A percentile compares a stretch with the other conserved stretches of the same genome.
phyloP scores from a whole-genome alignment of 73 alveolate species.

The Durusdinium trenchii region DNA sequence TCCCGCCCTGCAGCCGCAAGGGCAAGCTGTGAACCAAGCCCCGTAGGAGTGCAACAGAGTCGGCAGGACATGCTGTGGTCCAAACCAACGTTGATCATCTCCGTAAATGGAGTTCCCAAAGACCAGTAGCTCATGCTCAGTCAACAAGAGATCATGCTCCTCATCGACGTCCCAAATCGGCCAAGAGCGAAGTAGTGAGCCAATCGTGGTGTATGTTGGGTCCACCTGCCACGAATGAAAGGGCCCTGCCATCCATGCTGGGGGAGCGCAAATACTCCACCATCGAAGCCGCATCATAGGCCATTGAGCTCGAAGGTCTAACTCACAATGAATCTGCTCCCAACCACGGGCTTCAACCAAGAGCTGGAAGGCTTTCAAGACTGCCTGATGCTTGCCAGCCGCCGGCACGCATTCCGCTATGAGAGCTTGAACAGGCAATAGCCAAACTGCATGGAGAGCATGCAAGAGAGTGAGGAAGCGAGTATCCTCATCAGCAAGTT shows the following conservation, averaged over 20 bases:
- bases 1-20: not conserved
- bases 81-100: not conserved
- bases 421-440: not conserved
- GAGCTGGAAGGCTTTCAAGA: not conserved
- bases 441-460: not conserved
- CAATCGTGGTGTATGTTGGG: not conserved
- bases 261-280: not conserved
- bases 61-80: not conserved
- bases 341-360: not conserved
- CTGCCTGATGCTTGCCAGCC: not conserved
- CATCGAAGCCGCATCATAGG: not conserved
- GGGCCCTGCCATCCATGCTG: not conserved
- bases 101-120: not conserved
- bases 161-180: not conserved
- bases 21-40: not conserved
- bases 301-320: not conserved
- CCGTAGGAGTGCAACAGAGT: not conserved
- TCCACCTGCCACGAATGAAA: not conserved
- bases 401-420: not conserved
- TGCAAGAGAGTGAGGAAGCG: not conserved
- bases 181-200: not conserved
- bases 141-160: not conserved
- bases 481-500: not conserved
- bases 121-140: not conserved
- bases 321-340: not conserved